phyloP scores from a whole-genome alignment of 192 early-diverging fungal species.

The Tieghemiomyces parasiticus region DNA sequence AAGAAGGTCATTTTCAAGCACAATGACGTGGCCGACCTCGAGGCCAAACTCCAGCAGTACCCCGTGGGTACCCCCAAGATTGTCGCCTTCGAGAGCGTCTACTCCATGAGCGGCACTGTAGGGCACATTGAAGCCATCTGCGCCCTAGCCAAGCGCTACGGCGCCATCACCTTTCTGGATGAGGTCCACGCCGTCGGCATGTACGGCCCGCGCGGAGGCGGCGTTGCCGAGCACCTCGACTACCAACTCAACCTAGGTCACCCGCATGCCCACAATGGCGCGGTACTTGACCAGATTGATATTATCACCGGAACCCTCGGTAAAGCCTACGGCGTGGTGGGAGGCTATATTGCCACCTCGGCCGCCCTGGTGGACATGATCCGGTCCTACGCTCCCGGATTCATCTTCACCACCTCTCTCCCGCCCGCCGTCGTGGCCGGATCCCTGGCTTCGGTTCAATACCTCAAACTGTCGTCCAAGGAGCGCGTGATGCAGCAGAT shows the following conservation, averaged over 20 bases:
- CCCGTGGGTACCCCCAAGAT: conserved; percentile 82
- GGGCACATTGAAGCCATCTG: conserved; percentile 85
- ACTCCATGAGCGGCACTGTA: conserved; percentile 93
- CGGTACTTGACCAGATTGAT: conserved; percentile 74
- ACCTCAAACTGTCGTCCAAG: conserved; percentile 67
- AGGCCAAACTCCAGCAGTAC: conserved; percentile 61
- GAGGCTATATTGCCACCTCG: conserved; percentile 90
- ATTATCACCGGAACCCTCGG: conserved; percentile 94
- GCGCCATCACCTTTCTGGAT: conserved; percentile 91
- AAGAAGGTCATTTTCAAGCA: conserved; percentile 83
- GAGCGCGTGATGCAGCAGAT: conserved; percentile 90
- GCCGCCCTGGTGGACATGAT: conserved; percentile 85
- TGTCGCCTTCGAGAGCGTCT: conserved; percentile 92
- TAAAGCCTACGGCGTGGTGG: conserved; percentile 94
- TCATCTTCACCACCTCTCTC: conserved; percentile 98
- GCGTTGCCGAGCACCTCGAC: conserved; percentile 90
- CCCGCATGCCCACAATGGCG: conserved; percentile 28
- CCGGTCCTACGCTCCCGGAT: conserved; percentile 93
- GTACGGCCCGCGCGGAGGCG: conserved; percentile 86
- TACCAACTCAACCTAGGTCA: conserved; percentile 46
- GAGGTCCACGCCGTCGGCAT: conserved; percentile 99
- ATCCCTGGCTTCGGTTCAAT: conserved; percentile 81
- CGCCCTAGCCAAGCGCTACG: conserved; percentile 82
- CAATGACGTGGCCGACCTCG: conserved; percentile 83
- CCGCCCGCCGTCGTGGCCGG: conserved; percentile 86